Base-by-base conservation (phyloP, 2,329 filamentous ascomycete species). In the Aspergillus ibericus region DNA sequence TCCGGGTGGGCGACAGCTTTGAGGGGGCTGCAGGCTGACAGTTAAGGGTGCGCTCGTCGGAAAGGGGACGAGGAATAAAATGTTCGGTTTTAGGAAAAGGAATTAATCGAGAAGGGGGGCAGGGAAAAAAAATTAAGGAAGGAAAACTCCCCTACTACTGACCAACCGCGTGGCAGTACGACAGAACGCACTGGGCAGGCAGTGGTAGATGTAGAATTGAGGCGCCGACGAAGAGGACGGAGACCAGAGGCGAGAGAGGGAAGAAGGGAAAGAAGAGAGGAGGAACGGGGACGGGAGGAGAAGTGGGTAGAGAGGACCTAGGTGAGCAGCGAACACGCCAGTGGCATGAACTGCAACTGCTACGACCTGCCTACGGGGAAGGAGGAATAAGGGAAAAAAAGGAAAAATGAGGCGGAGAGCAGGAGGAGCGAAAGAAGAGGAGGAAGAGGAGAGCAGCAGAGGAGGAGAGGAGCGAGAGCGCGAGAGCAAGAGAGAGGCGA, bases 121-220 rank as follows among this genome's bases (percentile, higher is more conserved):
- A 56, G 51, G 52, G 53, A 34, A 54, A 55, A 44, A 58, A 57
- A 53, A 53, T 48, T 32, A 58, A 55, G 46, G 16, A 38, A 52
- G 46, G 46, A 55, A 59, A 55, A 53, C 42, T 60, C 60, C 66
- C 51, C 59, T 53, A 52, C 57, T 60, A 60, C 63, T 66, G 60
- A 68, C 66, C 66, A 65, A 67, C 63, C 68, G 66, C 66, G 66
- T 63, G 59, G 63, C 66, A 72, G 71, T 70, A 70, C 68, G 64
- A 54, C 51, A 56, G 64, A 66, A 63, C 66, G 69, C 65, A 65
- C 44, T 48, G 44, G 44, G 72, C 69, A 56, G 65, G 66, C 66
- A 74, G 64, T 60, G 61, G 61, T 62, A 59, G 40, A 53, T 53
- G 56, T 62, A 53, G 58, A 56, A 42, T 53, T 53, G 51, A 47